Conservation (phyloP, 2,329 filamentous ascomycete species). For the Sporothrix dimorphospora region DNA sequence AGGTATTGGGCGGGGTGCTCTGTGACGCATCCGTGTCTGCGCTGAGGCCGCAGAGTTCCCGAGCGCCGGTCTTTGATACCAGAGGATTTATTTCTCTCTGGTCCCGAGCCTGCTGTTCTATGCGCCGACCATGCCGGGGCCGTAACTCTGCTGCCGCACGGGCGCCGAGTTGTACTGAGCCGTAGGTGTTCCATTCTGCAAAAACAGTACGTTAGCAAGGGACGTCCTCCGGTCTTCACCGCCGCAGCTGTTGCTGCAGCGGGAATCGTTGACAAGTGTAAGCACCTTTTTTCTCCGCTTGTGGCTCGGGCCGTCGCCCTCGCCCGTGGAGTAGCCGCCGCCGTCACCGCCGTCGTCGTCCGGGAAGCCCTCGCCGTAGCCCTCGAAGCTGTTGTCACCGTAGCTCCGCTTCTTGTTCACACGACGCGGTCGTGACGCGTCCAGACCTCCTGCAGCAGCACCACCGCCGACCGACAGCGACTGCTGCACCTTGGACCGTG, state of each 20-base stretch:
- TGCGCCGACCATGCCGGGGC: slow-evolving; percentile 61
- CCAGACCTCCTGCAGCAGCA: slow-evolving; percentile 42
- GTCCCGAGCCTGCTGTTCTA: slow-evolving; percentile 39
- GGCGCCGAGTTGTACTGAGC: slow-evolving; percentile 48
- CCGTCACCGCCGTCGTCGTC: slow-evolving; percentile 66
- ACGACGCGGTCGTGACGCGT: slow-evolving; percentile 63
- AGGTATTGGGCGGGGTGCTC: not conserved
- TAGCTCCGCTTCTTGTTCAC: slow-evolving; percentile 75
- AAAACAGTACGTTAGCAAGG: slow-evolving; percentile 46
- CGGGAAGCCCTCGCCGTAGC: slow-evolving; percentile 71
- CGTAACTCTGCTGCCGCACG: slow-evolving; percentile 58
- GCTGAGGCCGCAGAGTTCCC: not conserved
- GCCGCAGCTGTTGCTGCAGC: slow-evolving; percentile 35
- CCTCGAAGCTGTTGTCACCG: slow-evolving; percentile 73
- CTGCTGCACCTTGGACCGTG: slow-evolving; percentile 45
- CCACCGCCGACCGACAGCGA: slow-evolving; percentile 36
- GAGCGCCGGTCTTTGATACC: not conserved
- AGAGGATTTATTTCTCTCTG: not conserved
- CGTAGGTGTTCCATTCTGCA: slow-evolving; percentile 51
- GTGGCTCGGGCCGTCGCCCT: slow-evolving; percentile 61
- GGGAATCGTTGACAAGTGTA: slow-evolving; percentile 29
- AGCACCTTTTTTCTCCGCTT: slow-evolving; percentile 70
- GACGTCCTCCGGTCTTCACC: slow-evolving; percentile 31
- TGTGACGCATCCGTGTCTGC: not conserved
- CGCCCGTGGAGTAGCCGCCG: slow-evolving; percentile 70